Base-by-base conservation (phyloP, 2,329 filamentous ascomycete species). In the Xylaria sp. region DNA sequence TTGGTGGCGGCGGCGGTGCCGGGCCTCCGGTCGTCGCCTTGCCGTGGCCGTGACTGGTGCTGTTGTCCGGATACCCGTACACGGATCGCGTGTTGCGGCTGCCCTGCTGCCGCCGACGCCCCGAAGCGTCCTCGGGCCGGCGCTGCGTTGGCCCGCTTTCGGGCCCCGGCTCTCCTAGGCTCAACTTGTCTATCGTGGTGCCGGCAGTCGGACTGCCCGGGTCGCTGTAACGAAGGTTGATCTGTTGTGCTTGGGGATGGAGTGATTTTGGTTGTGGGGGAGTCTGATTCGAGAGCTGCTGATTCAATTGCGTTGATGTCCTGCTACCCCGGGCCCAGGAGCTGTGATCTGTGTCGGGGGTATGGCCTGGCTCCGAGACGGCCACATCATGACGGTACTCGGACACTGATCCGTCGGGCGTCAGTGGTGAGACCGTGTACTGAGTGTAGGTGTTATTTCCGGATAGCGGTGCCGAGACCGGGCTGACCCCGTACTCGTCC, bases 351-450 rank as follows among this genome's bases (percentile, higher is more conserved):
- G 37, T 11, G 37, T 20, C 38, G 16, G 48, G 43, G 3, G 16
- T 17, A 18, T 21, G 39, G 16, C 19, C 24, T 0, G 43, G 40
- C 7, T 40, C 45, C 11, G 58, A 57, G 7, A 54, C 26, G 4
- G 29, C 39, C 8, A 44, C 56, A 37, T 37, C 51, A 4, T 46
- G 20, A 18, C 60, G 58, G 4, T 47, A 19, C n/a, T 46, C 17
- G 8, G 63, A 66, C 17, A 17, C 49, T 18, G 63, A 66, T 18
- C 24, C 49, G 34, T 19, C 39, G 4, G 57, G 54, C 0, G 60
- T 59, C 6, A 68, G 41, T 1, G 66, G 66, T n/a, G 66, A 68
- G 34, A 68, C 66, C 8, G 61, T 48, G 38, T 65, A 49, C 22
- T 44, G 48, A 19, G 41, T 54, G 44, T 57, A 56, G 2, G 22